Conservation (phyloP, 768 basidiomycete species). For the Trametes sanguinea region DNA sequence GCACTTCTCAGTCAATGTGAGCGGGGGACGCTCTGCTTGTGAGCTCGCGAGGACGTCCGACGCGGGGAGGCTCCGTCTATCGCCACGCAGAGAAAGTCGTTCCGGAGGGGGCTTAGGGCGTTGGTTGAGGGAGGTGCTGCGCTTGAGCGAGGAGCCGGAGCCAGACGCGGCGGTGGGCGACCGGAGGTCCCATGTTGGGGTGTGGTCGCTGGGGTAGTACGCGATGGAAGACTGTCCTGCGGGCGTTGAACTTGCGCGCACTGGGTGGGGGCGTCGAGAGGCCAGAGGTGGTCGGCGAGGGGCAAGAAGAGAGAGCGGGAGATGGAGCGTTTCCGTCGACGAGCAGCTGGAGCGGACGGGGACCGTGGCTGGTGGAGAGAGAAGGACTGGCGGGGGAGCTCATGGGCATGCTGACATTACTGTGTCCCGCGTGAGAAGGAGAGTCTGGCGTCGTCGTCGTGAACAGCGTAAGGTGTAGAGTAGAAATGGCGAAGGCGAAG, state of each 20-base stretch:
- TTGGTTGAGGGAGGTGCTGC: slow-evolving; percentile 29
- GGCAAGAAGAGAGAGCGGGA: slow-evolving; percentile 31
- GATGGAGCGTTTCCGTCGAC: slow-evolving; percentile 38
- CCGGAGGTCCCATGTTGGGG: slow-evolving; percentile 27
- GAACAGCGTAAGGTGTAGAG: background rate
- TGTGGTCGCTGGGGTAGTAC: slow-evolving; percentile 42
- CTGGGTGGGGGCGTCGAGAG: slow-evolving; percentile 28
- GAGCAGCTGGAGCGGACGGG: slow-evolving; percentile 49
- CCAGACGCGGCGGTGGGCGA: slow-evolving; percentile 26
- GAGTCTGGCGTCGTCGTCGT: slow-evolving; percentile 1
- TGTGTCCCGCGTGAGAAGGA: background rate
- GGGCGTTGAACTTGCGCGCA: slow-evolving; percentile 29
- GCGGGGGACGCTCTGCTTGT: slow-evolving; percentile 35
- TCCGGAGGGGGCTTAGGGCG: background rate
- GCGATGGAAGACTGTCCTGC: slow-evolving; percentile 59
- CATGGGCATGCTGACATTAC: slow-evolving; percentile 18
- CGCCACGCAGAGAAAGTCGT: slow-evolving; percentile 23
- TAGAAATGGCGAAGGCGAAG: background rate
- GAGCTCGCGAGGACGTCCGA: slow-evolving; percentile 15
- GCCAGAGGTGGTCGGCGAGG: slow-evolving; percentile 28
- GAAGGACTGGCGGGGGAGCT: slow-evolving; percentile 25
- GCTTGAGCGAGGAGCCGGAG: slow-evolving; percentile 18
- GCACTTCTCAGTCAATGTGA: slow-evolving; percentile 75
- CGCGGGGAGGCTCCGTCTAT: slow-evolving; percentile 35
- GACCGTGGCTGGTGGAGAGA: slow-evolving; percentile 33